Evolutionary conservation across 148 eudicot genomes (phyloP).

Genomic region (Cornus florida): DNA sequence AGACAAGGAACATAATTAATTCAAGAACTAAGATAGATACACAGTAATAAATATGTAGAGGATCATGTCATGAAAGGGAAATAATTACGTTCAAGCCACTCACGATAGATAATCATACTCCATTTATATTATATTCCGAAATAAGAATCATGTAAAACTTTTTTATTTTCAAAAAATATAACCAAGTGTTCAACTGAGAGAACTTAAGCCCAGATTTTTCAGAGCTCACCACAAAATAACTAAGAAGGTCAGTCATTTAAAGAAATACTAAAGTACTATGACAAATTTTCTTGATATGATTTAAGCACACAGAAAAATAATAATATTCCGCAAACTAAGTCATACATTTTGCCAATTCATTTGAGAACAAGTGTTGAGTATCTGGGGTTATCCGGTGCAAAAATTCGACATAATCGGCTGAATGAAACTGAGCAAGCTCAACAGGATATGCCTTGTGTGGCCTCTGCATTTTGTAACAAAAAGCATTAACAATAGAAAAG

Average conservation of each 20-base stretch:
- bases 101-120: neutral
- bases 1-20: neutral
- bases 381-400: conserved; percentile 90
- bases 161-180: neutral
- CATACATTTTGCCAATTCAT: conserved; percentile 77
- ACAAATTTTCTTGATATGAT: neutral
- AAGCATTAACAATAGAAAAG: neutral
- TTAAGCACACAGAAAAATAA: neutral
- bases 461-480: conserved; percentile 50
- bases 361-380: conserved; percentile 50
- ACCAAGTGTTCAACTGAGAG: neutral
- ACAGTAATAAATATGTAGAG: neutral
- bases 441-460: conserved; percentile 96
- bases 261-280: neutral
- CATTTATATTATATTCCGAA: neutral
- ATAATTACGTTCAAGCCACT: neutral
- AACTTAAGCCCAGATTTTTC: neutral
- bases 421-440: conserved; percentile 96
- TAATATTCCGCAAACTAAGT: neutral
- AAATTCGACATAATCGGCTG: conserved; percentile 94
- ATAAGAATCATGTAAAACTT: neutral
- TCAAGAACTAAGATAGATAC: neutral
- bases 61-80: neutral
- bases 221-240: neutral
- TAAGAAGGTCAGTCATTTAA: neutral